These are phyloP conservation scores for Neoascochyta sp. DNA, from an alignment of 2,329 filamentous ascomycete genomes.

Conservation along the genomic window DNA sequence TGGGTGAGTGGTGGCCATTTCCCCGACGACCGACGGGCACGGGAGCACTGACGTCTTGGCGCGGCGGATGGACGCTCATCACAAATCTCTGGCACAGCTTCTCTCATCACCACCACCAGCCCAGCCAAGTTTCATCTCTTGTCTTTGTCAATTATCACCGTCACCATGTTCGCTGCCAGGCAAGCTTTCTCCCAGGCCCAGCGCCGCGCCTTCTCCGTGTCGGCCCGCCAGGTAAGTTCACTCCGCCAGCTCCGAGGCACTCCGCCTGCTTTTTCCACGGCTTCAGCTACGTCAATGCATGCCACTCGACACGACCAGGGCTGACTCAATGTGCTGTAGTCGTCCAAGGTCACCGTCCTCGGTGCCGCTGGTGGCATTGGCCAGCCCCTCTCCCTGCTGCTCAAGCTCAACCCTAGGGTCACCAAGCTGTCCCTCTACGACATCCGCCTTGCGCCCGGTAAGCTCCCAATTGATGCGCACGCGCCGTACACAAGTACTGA, in stretches of 20 bases:
- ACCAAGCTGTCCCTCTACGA: conserved; percentile 95
- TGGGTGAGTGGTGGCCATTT: conserved; percentile 3
- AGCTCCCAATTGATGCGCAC: conserved; percentile 33
- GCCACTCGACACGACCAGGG: conserved; percentile 12
- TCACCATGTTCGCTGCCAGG: conserved; percentile 65
- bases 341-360: conserved; percentile 96
- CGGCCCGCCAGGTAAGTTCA: conserved; percentile 48
- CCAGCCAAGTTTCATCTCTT: conserved; percentile 24
- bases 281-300: conserved; percentile 4
- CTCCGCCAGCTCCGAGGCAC: conserved; percentile 7
- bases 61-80: conserved; percentile 6
- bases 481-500: conserved; percentile 10
- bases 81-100: conserved; percentile 21
- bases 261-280: conserved; percentile 22
- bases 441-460: conserved; percentile 90
- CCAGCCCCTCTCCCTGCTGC: conserved; percentile 92
- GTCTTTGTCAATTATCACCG: conserved; percentile 16
- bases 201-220: conserved; percentile 52
- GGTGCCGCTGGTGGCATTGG: conserved; percentile 97
- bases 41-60: conserved; percentile 8
- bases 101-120: conserved; percentile 13
- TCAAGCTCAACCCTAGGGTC: conserved; percentile 97
- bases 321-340: conserved; percentile 51
- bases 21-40: conserved; percentile 3
- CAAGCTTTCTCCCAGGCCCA: conserved; percentile 50